Percentiles rank a stretch among this genome's conserved stretches.
phyloP scores from a whole-genome alignment of 208 protist genomes.

The Porcisia hertigi region DNA sequence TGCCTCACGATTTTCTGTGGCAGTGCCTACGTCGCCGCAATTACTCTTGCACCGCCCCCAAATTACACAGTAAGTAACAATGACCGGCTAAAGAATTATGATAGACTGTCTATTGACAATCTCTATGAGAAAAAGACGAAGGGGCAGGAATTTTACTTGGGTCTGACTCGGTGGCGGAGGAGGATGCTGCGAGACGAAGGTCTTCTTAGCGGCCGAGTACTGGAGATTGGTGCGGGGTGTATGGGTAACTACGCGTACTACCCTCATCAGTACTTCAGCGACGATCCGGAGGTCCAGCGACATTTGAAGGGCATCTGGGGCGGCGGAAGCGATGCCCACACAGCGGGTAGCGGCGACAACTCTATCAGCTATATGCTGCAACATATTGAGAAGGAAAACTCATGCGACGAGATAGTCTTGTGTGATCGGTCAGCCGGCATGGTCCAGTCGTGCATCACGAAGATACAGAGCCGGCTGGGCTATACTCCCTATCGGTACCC shows the following conservation, averaged over 20 bases:
- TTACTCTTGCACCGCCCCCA: conserved; percentile 66
- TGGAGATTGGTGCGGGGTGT: conserved; percentile 87
- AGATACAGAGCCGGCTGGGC: conserved; percentile 57
- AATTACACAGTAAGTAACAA: conserved; percentile 78
- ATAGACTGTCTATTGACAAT: conserved; percentile 61
- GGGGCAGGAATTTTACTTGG: conserved; percentile 83
- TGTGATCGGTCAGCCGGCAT: conserved; percentile 79
- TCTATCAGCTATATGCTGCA: conserved; percentile 35
- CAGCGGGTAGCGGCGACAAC: conserved; percentile 15
- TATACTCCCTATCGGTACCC: conserved; percentile 82
- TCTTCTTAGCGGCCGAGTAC: conserved; percentile 59
- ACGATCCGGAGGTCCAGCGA: conserved; percentile 44
- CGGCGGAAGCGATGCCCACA: background rate
- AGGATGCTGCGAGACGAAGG: conserved; percentile 74
- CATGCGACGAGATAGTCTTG: conserved; percentile 70
- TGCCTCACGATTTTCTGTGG: conserved; percentile 71
- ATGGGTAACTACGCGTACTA: conserved; percentile 75
- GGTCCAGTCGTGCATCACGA: conserved; percentile 58
- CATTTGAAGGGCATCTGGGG: conserved; percentile 23
- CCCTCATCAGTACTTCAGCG: conserved; percentile 37
- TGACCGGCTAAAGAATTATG: conserved; percentile 72
- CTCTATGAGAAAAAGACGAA: conserved; percentile 83
- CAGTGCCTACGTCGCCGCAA: conserved; percentile 63
- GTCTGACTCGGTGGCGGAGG: conserved; percentile 72
- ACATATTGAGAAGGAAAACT: conserved; percentile 36